These are phyloP conservation scores for Rhytidiadelphus loreus DNA, from an alignment of 225 moss, liverwort and hornwort species.

Conservation along the genomic window DNA sequence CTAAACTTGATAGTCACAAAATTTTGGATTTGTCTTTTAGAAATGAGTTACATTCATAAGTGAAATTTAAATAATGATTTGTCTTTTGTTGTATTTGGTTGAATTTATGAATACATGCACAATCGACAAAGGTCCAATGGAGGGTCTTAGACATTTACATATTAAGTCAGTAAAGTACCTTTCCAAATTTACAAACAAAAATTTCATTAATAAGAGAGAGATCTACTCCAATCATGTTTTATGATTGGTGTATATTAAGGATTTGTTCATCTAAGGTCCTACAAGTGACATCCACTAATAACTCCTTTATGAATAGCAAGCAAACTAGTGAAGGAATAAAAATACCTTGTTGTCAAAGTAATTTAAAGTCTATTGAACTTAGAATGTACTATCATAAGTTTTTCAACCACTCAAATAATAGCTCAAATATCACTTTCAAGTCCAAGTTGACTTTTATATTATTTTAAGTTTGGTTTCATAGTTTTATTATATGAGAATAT, in stretches of 20 bases:
- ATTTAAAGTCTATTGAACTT: neutral
- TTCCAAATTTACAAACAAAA: neutral
- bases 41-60: neutral
- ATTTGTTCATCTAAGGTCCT: neutral
- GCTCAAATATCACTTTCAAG: neutral
- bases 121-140: fast-evolving
- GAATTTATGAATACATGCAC: neutral
- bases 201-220: neutral
- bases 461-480: neutral
- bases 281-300: neutral
- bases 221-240: neutral
- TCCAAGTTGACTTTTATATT: neutral
- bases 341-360: neutral
- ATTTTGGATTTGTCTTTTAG: neutral
- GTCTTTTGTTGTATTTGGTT: neutral
- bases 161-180: neutral
- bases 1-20: neutral
- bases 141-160: neutral
- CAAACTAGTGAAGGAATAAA: neutral
- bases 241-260: neutral
- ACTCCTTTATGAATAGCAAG: neutral
- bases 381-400: fast-evolving
- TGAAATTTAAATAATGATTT: neutral
- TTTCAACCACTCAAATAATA: neutral
- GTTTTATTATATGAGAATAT: neutral